These are phyloP conservation scores for Sclerotinia minor DNA, from an alignment of 2,329 filamentous ascomycete genomes.

Conservation along the genomic window DNA sequence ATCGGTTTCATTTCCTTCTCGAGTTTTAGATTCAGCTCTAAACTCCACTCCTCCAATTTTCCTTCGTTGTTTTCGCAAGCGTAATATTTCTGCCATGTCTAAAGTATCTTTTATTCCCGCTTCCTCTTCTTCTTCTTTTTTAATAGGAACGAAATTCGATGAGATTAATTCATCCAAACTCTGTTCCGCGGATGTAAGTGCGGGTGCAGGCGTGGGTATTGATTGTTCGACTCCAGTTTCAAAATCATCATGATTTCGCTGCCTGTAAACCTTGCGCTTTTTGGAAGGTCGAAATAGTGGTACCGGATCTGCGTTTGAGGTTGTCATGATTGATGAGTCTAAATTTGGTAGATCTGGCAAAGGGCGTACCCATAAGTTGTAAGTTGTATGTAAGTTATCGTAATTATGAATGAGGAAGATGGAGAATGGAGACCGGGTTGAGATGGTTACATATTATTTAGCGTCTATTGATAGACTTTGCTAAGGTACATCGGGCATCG, in stretches of 20 bases:
- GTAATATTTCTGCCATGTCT: slow-evolving; percentile 53
- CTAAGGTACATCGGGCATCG: neutral
- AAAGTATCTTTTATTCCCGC: slow-evolving; percentile 38
- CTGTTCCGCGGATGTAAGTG: slow-evolving; percentile 26
- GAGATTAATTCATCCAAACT: slow-evolving; percentile 40
- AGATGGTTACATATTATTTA: slow-evolving; percentile 2
- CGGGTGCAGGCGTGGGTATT: slow-evolving; percentile 23
- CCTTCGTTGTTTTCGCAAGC: slow-evolving; percentile 52
- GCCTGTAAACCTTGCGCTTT: slow-evolving; percentile 61
- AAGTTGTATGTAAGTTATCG: neutral
- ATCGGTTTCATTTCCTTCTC: slow-evolving; percentile 33
- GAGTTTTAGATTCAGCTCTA: slow-evolving; percentile 37
- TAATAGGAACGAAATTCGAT: slow-evolving; percentile 25
- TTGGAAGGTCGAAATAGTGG: slow-evolving; percentile 55
- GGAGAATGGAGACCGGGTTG: neutral
- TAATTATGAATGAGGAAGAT: neutral
- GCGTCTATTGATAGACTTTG: slow-evolving; percentile 8
- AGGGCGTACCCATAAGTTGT: neutral
- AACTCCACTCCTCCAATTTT: slow-evolving; percentile 60
- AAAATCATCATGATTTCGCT: slow-evolving; percentile 46
- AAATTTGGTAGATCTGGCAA: neutral
- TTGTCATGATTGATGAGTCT: slow-evolving; percentile 24
- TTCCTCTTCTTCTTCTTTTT: slow-evolving; percentile 36
- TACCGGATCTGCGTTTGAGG: slow-evolving; percentile 12
- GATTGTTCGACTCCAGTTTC: slow-evolving; percentile 18